Evolutionary conservation across 176 grass and related monocot genomes (phyloP), one percentile per base, ranked within the genome.

Genomic region (Carex littledalei): DNA sequence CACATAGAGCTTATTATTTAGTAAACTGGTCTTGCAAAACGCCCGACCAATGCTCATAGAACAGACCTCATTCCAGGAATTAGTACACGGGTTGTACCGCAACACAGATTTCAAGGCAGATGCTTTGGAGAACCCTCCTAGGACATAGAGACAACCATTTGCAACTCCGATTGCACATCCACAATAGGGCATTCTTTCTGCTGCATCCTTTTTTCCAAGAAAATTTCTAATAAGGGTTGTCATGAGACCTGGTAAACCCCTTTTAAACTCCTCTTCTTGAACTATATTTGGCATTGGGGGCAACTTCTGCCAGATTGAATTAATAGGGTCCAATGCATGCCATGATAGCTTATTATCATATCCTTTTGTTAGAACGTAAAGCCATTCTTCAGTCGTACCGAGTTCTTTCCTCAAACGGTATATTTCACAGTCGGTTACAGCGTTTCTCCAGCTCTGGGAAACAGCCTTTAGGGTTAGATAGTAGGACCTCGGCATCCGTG

Each of bases 1-100:
- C 22, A 92, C 90, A 73, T 94, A 97, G 78, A 97, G 78, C 87
- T 97, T 94, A 59, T 91, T 89, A 80, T 97, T 87, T 63, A 97
- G 60, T 15, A 94, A 67, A 77, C 87, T 91, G 5, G 89, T 81
- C 52, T 91, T 97, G 84, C 90, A 94, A 66, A 97, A 94, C 13
- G 89, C 94, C 11, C 94, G 89, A 6, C 85, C 81, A 0, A 80
- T 85, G 68, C 71, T 68, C 94, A 97, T 94, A 1, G 94, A 56
- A 87, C 81, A 92, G 16, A 92, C 86, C 67, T 94, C 87, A 24
- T 85, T 81, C 94, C 94, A 97, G 16, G 75, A 70, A 88, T 97
- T 97, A 17, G 79, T 79, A 81, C 86, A 79, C 20, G 92, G 94
- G 59, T 97, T 74, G 58, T 94, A 97, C 72, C 85, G 87, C 88